Conservation (phyloP, 805 yeast genomes). For the Lachancea fermentati region DNA sequence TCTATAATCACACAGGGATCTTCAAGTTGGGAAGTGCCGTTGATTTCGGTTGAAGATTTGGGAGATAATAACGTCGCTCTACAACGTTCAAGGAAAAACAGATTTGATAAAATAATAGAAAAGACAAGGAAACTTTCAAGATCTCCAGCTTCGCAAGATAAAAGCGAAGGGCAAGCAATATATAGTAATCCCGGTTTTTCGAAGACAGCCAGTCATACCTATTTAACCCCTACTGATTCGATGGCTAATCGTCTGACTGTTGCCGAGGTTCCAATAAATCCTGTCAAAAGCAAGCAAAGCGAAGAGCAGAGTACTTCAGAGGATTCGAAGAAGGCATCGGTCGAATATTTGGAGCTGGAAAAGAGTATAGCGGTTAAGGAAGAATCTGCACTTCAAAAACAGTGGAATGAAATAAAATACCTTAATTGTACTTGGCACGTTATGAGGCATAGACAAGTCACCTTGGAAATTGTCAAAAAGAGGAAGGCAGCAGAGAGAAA, state of each 20-base stretch:
- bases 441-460: constrained; percentile 24
- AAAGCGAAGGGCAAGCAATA: neutral
- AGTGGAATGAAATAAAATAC: constrained; percentile 24
- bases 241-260: constrained; percentile 1
- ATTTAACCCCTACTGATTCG: constrained; percentile 15
- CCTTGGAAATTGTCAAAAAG: constrained; percentile 21
- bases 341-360: constrained; percentile 5
- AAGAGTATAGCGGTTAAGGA: neutral
- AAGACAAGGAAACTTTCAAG: constrained; percentile 19
- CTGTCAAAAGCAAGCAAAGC: neutral
- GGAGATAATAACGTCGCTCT: constrained; percentile 11
- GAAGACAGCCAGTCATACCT: constrained; percentile 1
- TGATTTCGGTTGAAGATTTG: constrained; percentile 9
- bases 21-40: constrained; percentile 9
- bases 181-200: neutral
- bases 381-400: constrained; percentile 14
- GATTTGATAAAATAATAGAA: constrained; percentile 21
- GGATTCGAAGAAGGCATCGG: constrained; percentile 4
- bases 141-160: constrained; percentile 10
- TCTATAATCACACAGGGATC: neutral
- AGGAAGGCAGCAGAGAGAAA: constrained; percentile 17
- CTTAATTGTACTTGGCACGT: constrained; percentile 21
- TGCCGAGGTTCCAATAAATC: constrained; percentile 4
- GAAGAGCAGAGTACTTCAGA: neutral
- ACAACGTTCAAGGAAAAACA: constrained; percentile 13